Evolutionary conservation across 2,329 filamentous ascomycete species (phyloP).

Genomic region (Xylariales sp.): DNA sequence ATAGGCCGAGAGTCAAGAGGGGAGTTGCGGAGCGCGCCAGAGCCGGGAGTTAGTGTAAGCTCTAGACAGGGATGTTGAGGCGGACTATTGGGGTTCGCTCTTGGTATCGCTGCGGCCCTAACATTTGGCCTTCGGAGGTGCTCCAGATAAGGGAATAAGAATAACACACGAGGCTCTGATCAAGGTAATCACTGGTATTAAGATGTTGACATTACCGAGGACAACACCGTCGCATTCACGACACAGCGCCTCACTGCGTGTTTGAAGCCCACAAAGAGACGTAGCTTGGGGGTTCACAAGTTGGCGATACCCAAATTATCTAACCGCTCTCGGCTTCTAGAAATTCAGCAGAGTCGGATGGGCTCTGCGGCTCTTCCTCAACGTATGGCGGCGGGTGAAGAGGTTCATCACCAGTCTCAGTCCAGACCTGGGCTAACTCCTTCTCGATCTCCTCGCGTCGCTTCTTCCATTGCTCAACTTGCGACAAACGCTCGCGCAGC

Average conservation of each 20-base stretch:
- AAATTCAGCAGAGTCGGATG: slow-evolving; percentile 9
- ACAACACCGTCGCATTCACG: too few species aligned
- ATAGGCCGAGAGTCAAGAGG: background rate
- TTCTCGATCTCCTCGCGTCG: slow-evolving; percentile 75
- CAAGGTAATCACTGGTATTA: too few species aligned
- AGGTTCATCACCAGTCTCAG: slow-evolving; percentile 42
- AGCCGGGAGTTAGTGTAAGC: background rate
- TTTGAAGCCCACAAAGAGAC: too few species aligned
- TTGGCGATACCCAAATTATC: background rate
- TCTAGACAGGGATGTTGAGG: background rate
- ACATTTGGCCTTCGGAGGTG: too few species aligned
- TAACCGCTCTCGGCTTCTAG: slow-evolving; percentile 10
- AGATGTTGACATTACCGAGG: too few species aligned
- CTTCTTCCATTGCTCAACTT: slow-evolving; percentile 80
- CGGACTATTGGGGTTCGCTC: background rate
- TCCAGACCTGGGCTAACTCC: slow-evolving; percentile 66
- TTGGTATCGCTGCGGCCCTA: too few species aligned
- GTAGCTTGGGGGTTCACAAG: too few species aligned
- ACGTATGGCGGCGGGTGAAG: slow-evolving; percentile 44
- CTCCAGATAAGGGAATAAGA: too few species aligned
- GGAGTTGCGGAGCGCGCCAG: background rate
- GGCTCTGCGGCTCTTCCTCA: slow-evolving; percentile 14
- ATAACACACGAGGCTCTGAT: too few species aligned
- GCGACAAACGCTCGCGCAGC: slow-evolving; percentile 70
- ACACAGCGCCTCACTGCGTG: too few species aligned